Percentiles rank a stretch among this genome's conserved stretches.
Conservation (phyloP, 2,329 filamentous ascomycete genomes). For the Hymenoscyphus scutula region DNA sequence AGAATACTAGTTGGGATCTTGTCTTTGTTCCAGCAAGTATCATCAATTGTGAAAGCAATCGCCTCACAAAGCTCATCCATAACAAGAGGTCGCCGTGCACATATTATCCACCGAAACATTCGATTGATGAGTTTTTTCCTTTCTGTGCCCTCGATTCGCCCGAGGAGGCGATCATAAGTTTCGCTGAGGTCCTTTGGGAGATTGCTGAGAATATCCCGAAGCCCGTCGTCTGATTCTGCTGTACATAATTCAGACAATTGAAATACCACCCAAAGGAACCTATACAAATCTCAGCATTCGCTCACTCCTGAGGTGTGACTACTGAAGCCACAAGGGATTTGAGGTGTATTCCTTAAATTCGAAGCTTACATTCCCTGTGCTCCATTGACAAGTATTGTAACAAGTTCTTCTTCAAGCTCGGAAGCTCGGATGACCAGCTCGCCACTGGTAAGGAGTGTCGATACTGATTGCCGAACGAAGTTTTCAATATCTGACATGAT, state of each 20-base stretch:
- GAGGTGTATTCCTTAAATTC: too few species aligned
- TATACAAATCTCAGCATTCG: background rate
- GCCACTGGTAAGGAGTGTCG: constrained; percentile 7
- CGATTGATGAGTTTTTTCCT: constrained; percentile 12
- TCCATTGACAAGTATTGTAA: constrained; percentile 14
- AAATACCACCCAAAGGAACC: constrained; percentile 26
- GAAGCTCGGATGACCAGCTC: constrained; percentile 13
- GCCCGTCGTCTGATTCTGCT: constrained; percentile 19
- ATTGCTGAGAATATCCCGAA: constrained; percentile 15
- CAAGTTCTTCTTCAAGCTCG: constrained; percentile 10
- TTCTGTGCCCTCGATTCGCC: constrained; percentile 10
- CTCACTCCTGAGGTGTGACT: too few species aligned
- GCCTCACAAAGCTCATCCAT: constrained; percentile 20
- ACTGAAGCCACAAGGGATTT: too few species aligned
- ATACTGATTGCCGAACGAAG: constrained; percentile 14
- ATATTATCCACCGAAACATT: constrained; percentile 23
- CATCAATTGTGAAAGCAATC: constrained; percentile 20
- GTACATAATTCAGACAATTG: constrained; percentile 21
- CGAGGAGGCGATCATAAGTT: constrained; percentile 20
- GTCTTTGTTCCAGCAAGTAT: constrained; percentile 9
- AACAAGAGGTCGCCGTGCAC: constrained; percentile 17
- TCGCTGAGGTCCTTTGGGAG: constrained; percentile 19
- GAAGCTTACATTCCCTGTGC: constrained; percentile 24
- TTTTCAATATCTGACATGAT: constrained; percentile 16
- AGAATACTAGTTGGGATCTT: constrained; percentile 18